Percentiles rank a stretch among this genome's conserved stretches.
These are phyloP conservation scores for Aureobasidium sp. DNA, from an alignment of 2,329 filamentous ascomycete species.

Conservation along the genomic window DNA sequence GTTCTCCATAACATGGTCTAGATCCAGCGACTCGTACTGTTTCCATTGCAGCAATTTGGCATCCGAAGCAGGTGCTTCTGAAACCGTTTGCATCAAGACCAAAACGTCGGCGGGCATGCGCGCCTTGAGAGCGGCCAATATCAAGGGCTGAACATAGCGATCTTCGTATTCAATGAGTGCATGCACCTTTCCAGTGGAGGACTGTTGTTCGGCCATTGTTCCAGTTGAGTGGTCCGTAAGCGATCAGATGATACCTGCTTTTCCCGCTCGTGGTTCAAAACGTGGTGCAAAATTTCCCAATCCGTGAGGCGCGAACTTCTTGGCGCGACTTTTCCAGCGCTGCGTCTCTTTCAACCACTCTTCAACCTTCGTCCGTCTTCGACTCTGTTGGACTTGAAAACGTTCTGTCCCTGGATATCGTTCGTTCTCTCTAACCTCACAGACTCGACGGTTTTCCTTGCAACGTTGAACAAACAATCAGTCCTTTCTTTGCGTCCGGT, in stretches of 20 bases:
- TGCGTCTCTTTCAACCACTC: neutral
- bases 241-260: neutral
- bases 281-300: neutral
- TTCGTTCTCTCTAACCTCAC: neutral
- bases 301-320: neutral
- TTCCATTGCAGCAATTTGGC: slow-evolving; percentile 64
- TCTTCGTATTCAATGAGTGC: slow-evolving; percentile 70
- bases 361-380: neutral
- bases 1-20: slow-evolving; percentile 60
- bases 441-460: neutral
- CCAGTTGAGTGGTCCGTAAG: neutral
- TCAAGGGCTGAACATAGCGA: slow-evolving; percentile 77
- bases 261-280: neutral
- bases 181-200: neutral
- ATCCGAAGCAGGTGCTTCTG: slow-evolving; percentile 39
- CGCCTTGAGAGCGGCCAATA: slow-evolving; percentile 60
- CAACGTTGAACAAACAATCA: too few species aligned
- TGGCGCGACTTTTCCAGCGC: neutral
- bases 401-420: neutral
- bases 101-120: slow-evolving; percentile 44
- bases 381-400: neutral
- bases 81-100: slow-evolving; percentile 41
- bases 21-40: slow-evolving; percentile 81
- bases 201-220: neutral
- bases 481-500: neutral